phyloP scores from a whole-genome alignment of 768 basidiomycete species.

The Sporobolomyces phaffii region DNA sequence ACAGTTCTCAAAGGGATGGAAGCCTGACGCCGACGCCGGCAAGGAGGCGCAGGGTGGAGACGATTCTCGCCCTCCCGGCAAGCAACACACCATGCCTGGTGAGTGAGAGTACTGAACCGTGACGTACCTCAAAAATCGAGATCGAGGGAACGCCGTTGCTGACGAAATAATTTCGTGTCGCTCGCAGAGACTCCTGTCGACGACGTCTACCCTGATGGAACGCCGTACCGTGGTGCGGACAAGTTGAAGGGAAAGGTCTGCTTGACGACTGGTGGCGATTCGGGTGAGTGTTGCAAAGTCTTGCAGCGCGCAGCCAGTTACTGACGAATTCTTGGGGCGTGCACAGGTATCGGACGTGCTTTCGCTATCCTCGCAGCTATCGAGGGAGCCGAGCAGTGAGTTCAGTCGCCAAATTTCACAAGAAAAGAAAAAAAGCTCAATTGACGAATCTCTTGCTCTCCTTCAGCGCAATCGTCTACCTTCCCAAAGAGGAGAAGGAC shows the following conservation, averaged over 20 bases:
- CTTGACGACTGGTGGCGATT: constrained; percentile 54
- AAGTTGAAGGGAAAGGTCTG: constrained; percentile 53
- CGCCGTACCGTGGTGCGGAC: constrained; percentile 51
- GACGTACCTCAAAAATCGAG: too few species aligned
- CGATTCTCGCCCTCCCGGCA: constrained; percentile 28
- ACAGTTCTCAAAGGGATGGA: constrained; percentile 13
- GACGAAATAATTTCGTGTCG: neutral
- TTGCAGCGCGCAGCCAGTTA: too few species aligned
- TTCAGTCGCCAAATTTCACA: too few species aligned
- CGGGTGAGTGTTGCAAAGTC: too few species aligned
- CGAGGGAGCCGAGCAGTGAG: constrained; percentile 46
- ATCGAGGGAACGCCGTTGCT: neutral
- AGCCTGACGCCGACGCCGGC: neutral
- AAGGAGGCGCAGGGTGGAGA: constrained; percentile 28
- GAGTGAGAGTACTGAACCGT: neutral
- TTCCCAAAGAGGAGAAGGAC: constrained; percentile 49
- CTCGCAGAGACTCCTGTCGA: constrained; percentile 40
- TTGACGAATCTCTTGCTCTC: neutral
- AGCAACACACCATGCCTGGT: constrained; percentile 22
- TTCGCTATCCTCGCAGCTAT: constrained; percentile 51
- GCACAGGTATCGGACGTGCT: constrained; percentile 50
- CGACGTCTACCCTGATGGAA: constrained; percentile 51
- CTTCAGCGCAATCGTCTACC: constrained; percentile 44
- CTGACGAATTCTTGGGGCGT: neutral
- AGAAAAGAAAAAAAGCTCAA: neutral